phyloP scores from a whole-genome alignment of 768 basidiomycete species.

The Phanerodontia chrysosporium region DNA sequence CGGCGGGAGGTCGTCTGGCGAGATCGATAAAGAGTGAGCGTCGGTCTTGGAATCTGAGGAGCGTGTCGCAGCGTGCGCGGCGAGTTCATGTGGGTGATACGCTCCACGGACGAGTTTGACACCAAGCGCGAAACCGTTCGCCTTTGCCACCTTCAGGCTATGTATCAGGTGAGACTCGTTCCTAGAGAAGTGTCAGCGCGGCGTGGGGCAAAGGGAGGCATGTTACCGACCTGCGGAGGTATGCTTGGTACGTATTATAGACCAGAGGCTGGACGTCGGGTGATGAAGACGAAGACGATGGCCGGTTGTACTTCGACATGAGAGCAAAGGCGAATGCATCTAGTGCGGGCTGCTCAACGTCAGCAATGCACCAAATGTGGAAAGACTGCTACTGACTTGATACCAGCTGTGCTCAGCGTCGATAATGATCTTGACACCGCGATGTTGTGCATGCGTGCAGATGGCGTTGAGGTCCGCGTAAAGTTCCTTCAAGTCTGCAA shows the following conservation, averaged over 20 bases:
- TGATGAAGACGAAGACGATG: constrained; percentile 15
- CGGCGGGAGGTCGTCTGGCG: constrained; percentile 54
- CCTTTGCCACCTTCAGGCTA: constrained; percentile 60
- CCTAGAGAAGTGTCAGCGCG: constrained; percentile 31
- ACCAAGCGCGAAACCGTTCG: constrained; percentile 69
- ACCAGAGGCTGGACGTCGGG: constrained; percentile 58
- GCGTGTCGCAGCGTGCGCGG: constrained; percentile 36
- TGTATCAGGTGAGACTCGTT: constrained; percentile 65
- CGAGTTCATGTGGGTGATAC: constrained; percentile 76
- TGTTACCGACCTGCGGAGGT: constrained; percentile 58
- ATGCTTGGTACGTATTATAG: constrained; percentile 88
- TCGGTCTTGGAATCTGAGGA: constrained; percentile 9
- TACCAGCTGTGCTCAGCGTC: constrained; percentile 79
- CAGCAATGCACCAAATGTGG: no score
- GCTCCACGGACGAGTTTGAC: constrained; percentile 93
- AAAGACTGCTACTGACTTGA: no score
- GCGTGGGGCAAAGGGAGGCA: background rate
- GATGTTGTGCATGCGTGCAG: constrained; percentile 55
- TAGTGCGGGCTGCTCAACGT: constrained; percentile 72
- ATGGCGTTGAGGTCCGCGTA: constrained; percentile 60
- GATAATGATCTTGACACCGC: constrained; percentile 67
- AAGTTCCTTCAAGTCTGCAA: constrained; percentile 56
- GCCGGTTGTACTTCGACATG: constrained; percentile 71
- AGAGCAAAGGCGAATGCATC: constrained; percentile 75
- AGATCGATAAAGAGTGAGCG: constrained; percentile 43